Base-by-base conservation (phyloP, 164 flowering plant species). In the Malania oleifera region DNA sequence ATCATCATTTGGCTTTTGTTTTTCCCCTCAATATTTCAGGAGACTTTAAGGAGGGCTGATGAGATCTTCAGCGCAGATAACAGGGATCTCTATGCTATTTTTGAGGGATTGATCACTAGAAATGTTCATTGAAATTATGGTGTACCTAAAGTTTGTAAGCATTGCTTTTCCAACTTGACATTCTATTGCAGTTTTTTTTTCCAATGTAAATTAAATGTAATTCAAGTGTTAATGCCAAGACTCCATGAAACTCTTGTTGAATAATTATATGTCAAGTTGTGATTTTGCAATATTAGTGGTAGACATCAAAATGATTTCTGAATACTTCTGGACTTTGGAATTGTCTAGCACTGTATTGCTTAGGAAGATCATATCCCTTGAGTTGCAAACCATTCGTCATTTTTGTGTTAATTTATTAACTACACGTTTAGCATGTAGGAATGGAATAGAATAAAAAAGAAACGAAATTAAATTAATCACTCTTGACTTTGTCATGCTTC, bases 11-110 rank as follows among this genome's bases (percentile, higher is more conserved):
- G 19, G 13, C 11, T 17, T n/a, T 43, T 54, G 35, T 8, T 24
- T 27, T 2, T 39, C 35, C 7, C 12, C 43, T 41, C 0, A 6
- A n/a, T 29, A 12, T 70, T 61, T 22, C 87, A 91, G 98, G 98
- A 92, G 69, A 87, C 96, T 2, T 71, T 92, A 11, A 49, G 75
- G 58, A 92, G 84, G 62, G 91, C 96, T 17, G 93, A 87, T 22
- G 95, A 87, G 73, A 87, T 89, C 25, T 92, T 92, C 47, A 87
- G 96, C 4, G 70, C 82, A 0, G 96, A 92, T 11, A 87, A 92
- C 70, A 89, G 80, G 72, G 98, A 92, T 72, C 82, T 92, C 1
- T 92, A 77, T 57, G 66, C 66, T 20, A 67, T 80, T 59, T 92
- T 92, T 44, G 98, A 85, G 70, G 91, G 96, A 15, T 68, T 92